Percentiles rank a stretch among this genome's conserved stretches.
Evolutionary conservation across 2,329 filamentous ascomycete species (phyloP).

Genomic region (Diaporthe ampelina): DNA sequence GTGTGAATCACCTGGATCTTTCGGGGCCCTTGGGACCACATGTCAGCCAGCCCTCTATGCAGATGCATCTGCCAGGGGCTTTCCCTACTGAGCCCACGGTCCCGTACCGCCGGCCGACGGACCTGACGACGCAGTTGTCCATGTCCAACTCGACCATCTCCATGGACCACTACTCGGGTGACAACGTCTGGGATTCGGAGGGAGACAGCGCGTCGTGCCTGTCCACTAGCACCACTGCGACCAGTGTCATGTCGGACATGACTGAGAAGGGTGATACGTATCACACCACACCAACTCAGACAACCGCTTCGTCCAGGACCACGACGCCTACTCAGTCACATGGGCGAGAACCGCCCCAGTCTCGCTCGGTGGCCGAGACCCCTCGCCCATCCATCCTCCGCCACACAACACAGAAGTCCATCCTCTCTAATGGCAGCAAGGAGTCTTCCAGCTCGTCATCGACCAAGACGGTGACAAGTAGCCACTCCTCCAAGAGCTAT

Average conservation of each 20-base stretch:
- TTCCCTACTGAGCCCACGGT: conserved; percentile 35
- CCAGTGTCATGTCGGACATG: conserved; percentile 42
- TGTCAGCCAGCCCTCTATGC: conserved; percentile 7
- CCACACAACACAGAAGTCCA: conserved; percentile 28
- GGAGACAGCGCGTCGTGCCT: conserved; percentile 41
- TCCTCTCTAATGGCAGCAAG: conserved; percentile 35
- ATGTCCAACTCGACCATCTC: conserved; percentile 38
- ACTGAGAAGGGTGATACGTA: conserved; percentile 38
- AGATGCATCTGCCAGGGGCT: conserved; percentile 37
- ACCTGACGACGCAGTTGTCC: conserved; percentile 35
- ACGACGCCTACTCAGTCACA: conserved; percentile 27
- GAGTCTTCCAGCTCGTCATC: conserved; percentile 16
- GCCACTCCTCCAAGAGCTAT: conserved; percentile 26
- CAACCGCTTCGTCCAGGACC: conserved; percentile 10
- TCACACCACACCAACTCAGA: conserved; percentile 8
- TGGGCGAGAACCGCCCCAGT: conserved; percentile 6
- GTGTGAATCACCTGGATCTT: conserved; percentile 8
- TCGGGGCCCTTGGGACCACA: neutral
- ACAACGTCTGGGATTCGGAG: conserved; percentile 40
- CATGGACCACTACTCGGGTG: conserved; percentile 33
- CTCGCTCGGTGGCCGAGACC: neutral
- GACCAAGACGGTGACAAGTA: conserved; percentile 13
- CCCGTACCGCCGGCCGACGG: conserved; percentile 41
- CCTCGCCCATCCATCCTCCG: conserved; percentile 35
- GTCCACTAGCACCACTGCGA: conserved; percentile 41